These are phyloP conservation scores for Penium margaritaceum DNA, from an alignment of 139 green algal genomes.

Conservation along the genomic window DNA sequence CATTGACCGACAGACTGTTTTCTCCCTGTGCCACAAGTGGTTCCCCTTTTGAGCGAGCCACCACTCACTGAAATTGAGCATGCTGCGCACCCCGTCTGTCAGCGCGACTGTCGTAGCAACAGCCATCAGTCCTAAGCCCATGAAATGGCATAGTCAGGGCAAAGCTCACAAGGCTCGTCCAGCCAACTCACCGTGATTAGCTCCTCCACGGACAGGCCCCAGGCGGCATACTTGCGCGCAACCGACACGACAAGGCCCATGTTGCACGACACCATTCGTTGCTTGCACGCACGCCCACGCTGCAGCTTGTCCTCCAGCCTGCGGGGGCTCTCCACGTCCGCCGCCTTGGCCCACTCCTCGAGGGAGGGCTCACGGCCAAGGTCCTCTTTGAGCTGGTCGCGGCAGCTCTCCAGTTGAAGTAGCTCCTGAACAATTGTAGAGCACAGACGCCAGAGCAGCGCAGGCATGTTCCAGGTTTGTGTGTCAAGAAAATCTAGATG, in stretches of 20 bases:
- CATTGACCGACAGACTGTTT: neutral
- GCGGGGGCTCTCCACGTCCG: slow-evolving; percentile 45
- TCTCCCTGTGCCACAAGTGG: too few species aligned
- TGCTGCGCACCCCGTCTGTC: too few species aligned
- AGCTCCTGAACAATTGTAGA: slow-evolving; percentile 56
- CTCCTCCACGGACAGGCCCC: slow-evolving; percentile 59
- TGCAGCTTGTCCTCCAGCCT: slow-evolving; percentile 44
- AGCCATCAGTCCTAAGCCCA: neutral
- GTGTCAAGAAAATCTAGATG: too few species aligned
- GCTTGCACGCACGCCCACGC: slow-evolving; percentile 59
- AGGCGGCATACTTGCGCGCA: slow-evolving; percentile 69
- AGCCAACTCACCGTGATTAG: slow-evolving; percentile 55
- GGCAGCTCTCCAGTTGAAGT: slow-evolving; percentile 54
- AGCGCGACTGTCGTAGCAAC: neutral
- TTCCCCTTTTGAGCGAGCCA: too few species aligned
- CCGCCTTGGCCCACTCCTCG: slow-evolving; percentile 57
- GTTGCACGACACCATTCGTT: slow-evolving; percentile 83
- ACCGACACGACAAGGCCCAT: slow-evolving; percentile 85
- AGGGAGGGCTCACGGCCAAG: slow-evolving; percentile 51
- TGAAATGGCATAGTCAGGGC: neutral
- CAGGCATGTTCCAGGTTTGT: too few species aligned
- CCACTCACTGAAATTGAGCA: too few species aligned
- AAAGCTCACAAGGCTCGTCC: neutral
- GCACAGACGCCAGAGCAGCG: too few species aligned
- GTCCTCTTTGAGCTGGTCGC: slow-evolving; percentile 38